phyloP scores from a whole-genome alignment of 1,139 yeast species.

The Candida tetrigidarum region DNA sequence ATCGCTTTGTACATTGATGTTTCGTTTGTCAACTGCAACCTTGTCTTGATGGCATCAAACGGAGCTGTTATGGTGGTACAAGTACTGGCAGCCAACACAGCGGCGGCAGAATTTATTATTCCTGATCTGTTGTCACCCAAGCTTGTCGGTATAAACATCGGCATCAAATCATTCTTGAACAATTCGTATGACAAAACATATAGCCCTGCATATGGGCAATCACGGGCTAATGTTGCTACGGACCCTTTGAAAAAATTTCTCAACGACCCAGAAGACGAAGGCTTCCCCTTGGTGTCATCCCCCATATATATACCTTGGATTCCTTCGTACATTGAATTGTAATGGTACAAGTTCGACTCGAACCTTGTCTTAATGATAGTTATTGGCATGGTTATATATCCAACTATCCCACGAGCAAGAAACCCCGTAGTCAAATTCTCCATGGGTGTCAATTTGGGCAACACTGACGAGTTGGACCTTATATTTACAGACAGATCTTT shows the following conservation, averaged over 20 bases:
- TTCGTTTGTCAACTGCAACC: conserved; percentile 65
- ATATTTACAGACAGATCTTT: conserved; percentile 15
- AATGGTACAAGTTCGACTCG: conserved; percentile 77
- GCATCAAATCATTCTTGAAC: conserved; percentile 51
- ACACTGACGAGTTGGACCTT: conserved; percentile 29
- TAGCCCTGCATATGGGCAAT: conserved; percentile 96
- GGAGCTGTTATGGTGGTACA: conserved; percentile 94
- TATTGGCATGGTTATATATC: conserved; percentile 95
- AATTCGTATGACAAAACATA: conserved; percentile 86
- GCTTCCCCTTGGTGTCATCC: conserved; percentile 19
- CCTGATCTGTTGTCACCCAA: conserved; percentile 41
- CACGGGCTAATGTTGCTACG: conserved; percentile 85
- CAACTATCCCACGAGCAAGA: conserved; percentile 78
- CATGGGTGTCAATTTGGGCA: conserved; percentile 73
- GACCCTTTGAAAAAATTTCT: conserved; percentile 85
- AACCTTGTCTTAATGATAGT: conserved; percentile 90
- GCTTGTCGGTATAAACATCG: conserved; percentile 18
- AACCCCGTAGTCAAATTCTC: conserved; percentile 83
- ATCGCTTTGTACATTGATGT: conserved; percentile 33
- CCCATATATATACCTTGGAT: conserved; percentile 53
- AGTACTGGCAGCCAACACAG: conserved; percentile 72
- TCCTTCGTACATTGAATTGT: conserved; percentile 69
- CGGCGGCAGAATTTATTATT: conserved; percentile 68
- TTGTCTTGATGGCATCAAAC: conserved; percentile 90
- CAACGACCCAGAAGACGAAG: conserved; percentile 25